Conservation (phyloP, 2,329 filamentous ascomycete genomes). For the Aspergillus latus region DNA sequence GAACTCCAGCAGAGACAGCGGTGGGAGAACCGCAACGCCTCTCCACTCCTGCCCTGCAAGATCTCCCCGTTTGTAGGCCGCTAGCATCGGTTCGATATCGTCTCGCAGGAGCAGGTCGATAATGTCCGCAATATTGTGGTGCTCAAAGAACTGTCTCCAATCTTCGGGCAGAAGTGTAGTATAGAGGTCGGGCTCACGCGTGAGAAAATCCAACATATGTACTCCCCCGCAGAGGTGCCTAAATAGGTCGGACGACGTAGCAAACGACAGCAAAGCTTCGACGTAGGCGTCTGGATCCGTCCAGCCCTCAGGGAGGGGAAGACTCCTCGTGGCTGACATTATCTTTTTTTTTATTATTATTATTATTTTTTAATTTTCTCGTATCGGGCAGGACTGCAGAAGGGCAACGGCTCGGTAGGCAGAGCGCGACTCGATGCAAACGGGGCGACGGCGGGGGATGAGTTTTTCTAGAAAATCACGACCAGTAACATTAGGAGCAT, state of each 20-base stretch:
- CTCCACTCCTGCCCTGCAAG: conserved; percentile 41
- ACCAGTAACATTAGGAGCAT: not conserved
- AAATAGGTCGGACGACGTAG: conserved; percentile 71
- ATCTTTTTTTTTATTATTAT: too few relatives aligned
- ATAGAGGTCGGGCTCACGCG: conserved; percentile 78
- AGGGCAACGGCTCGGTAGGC: not conserved
- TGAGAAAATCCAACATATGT: conserved; percentile 96
- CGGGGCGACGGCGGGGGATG: not conserved
- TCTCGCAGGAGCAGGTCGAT: conserved; percentile 79
- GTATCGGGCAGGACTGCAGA: conserved; percentile 11
- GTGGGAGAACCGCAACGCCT: conserved; percentile 42
- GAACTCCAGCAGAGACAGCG: conserved; percentile 66
- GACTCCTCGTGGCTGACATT: conserved; percentile 52
- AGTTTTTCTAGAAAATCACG: not conserved
- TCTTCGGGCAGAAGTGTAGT: conserved; percentile 70
- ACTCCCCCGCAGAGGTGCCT: conserved; percentile 94
- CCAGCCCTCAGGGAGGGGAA: conserved; percentile 73
- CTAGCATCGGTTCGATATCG: conserved; percentile 56
- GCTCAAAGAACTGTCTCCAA: conserved; percentile 78
- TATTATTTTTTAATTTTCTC: not conserved
- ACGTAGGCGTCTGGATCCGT: conserved; percentile 73
- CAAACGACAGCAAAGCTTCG: conserved; percentile 72
- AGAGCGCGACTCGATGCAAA: not conserved
- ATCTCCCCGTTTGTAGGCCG: conserved; percentile 16
- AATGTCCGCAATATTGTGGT: conserved; percentile 70